Percentiles rank a stretch among this genome's conserved stretches.
phyloP scores from a whole-genome alignment of 169 alveolate genomes.

The Amoebophrya sp. region DNA sequence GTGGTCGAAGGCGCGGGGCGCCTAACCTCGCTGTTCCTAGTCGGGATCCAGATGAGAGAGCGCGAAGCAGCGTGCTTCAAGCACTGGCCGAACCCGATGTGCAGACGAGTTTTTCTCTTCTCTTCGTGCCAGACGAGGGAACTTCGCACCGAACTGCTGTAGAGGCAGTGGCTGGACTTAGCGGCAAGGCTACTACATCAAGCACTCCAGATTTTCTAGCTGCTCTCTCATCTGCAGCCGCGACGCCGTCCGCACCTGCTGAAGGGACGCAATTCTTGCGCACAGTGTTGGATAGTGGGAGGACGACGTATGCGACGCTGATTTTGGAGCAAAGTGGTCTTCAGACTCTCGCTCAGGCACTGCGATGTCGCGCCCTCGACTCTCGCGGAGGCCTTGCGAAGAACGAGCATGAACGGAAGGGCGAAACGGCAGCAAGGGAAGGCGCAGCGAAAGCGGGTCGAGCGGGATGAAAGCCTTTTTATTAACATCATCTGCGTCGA shows the following conservation, averaged over 20 bases:
- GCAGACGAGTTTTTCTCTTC: background rate
- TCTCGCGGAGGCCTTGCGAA: background rate
- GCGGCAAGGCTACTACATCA: no score
- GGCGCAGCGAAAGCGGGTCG: background rate
- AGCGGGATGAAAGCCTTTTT: background rate
- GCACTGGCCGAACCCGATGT: background rate
- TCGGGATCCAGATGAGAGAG: background rate
- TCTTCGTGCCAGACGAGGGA: background rate
- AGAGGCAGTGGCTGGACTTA: no score
- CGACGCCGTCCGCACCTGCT: no score
- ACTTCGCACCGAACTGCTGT: no score
- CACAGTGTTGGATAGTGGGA: no score
- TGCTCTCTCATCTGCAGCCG: no score
- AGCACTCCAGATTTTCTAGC: no score
- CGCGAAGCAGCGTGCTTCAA: background rate
- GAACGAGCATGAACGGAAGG: background rate
- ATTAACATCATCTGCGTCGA: background rate
- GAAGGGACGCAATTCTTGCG: no score
- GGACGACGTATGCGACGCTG: no score
- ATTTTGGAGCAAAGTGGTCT: no score
- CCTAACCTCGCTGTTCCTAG: background rate
- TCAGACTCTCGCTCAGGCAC: background rate
- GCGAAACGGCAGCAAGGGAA: background rate
- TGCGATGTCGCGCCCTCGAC: background rate
- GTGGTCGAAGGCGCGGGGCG: background rate